Evolutionary conservation across 129 eudicot genomes (phyloP).

Genomic region (Artemisia annua): DNA sequence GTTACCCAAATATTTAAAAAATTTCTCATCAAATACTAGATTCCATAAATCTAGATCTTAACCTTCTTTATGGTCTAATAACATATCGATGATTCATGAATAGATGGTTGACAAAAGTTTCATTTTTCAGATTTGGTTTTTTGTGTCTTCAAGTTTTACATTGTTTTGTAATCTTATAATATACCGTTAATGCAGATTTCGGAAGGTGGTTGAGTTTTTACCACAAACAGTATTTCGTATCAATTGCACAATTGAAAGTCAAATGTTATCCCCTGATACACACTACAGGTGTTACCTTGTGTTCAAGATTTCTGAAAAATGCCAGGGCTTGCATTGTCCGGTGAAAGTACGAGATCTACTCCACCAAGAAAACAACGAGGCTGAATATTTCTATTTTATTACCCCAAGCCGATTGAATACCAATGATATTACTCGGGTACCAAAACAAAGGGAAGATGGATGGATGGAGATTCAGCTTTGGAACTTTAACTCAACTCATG

Average conservation of each 20-base stretch:
- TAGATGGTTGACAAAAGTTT: neutral
- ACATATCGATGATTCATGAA: neutral
- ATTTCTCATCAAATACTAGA: neutral
- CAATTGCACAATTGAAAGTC: neutral
- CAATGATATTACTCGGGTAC: neutral
- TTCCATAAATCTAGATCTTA: neutral
- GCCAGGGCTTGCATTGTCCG: neutral
- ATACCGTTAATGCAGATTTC: neutral
- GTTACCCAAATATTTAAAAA: neutral
- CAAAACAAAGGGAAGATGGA: conserved; percentile 3
- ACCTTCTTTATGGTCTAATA: neutral
- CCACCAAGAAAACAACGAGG: neutral
- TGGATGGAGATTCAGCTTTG: neutral
- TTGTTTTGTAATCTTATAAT: neutral
- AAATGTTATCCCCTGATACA: neutral
- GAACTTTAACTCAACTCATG: neutral
- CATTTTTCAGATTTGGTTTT: neutral
- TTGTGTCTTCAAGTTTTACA: neutral
- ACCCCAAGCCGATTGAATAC: neutral
- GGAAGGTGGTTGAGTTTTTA: neutral
- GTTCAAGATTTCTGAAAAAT: neutral
- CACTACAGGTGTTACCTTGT: neutral
- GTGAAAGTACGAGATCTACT: neutral
- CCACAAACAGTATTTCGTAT: neutral
- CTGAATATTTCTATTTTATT: neutral